These are phyloP conservation scores for Colletotrichum eleusines DNA, from an alignment of 2,329 filamentous ascomycete species.

Conservation along the genomic window DNA sequence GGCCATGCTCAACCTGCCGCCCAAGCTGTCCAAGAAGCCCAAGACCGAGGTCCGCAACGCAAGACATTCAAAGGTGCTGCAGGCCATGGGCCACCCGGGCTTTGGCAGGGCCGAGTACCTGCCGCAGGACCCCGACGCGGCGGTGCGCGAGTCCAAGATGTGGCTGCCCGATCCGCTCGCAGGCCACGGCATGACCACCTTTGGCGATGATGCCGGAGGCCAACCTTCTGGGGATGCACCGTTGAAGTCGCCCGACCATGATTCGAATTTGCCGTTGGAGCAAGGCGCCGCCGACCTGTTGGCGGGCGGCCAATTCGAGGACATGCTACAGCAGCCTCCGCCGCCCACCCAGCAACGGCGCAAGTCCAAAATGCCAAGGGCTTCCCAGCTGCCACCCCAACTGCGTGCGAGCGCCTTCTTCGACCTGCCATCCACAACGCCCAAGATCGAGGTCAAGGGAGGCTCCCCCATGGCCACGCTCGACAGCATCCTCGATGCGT, in stretches of 20 bases:
- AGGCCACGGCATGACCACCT: slow-evolving; percentile 21
- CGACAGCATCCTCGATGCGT: slow-evolving; percentile 92
- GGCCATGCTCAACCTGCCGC: slow-evolving; percentile 91
- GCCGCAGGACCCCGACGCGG: slow-evolving; percentile 50
- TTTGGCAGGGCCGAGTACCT: slow-evolving; percentile 40
- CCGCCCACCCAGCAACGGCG: slow-evolving; percentile 46
- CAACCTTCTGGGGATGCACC: slow-evolving; percentile 21
- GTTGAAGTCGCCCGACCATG: slow-evolving; percentile 15
- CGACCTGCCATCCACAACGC: slow-evolving; percentile 71
- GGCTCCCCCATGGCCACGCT: slow-evolving; percentile 90
- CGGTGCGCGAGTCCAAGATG: slow-evolving; percentile 51
- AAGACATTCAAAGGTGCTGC: slow-evolving; percentile 79
- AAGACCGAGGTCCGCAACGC: slow-evolving; percentile 73
- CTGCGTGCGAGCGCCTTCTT: slow-evolving; percentile 94
- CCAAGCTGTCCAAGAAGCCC: slow-evolving; percentile 82
- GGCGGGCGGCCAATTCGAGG: not conserved
- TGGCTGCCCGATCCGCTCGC: slow-evolving; percentile 64
- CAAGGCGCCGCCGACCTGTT: slow-evolving; percentile 9
- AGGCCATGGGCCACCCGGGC: slow-evolving; percentile 60
- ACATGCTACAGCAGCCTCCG: slow-evolving; percentile 24
- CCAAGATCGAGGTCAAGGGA: slow-evolving; percentile 71
- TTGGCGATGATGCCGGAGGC: slow-evolving; percentile 1
- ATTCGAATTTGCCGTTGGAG: slow-evolving; percentile 18
- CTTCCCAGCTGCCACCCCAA: slow-evolving; percentile 75
- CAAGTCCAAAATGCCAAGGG: slow-evolving; percentile 49